Conservation (phyloP, 768 basidiomycete genomes). For the Psilocybe azurescens region DNA sequence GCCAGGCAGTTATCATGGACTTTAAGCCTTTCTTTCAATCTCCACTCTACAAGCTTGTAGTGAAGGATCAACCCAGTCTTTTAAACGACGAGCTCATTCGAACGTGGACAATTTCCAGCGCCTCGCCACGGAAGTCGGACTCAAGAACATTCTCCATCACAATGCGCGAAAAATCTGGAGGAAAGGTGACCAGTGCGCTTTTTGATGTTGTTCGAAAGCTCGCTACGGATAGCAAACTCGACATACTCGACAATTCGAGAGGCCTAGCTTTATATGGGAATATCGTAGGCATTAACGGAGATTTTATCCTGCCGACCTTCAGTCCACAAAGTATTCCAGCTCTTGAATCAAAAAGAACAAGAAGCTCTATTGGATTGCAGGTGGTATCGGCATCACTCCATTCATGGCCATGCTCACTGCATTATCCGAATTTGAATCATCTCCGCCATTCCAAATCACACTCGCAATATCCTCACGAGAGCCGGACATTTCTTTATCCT, state of each 20-base stretch:
- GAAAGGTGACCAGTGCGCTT: slow-evolving; percentile 58
- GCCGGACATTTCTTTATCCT: slow-evolving; percentile 51
- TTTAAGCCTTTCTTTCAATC: slow-evolving; percentile 54
- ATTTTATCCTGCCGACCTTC: slow-evolving; percentile 42
- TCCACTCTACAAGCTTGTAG: slow-evolving; percentile 56
- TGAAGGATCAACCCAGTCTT: slow-evolving; percentile 44
- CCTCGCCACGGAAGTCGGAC: slow-evolving; percentile 9
- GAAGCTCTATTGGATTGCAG: slow-evolving; percentile 58
- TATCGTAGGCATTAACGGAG: slow-evolving; percentile 58
- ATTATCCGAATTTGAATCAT: slow-evolving; percentile 14
- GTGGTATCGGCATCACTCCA: slow-evolving; percentile 69
- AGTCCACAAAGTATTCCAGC: not conserved
- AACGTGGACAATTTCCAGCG: slow-evolving; percentile 64
- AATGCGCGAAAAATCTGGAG: slow-evolving; percentile 57
- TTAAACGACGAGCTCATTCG: slow-evolving; percentile 67
- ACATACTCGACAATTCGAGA: slow-evolving; percentile 8
- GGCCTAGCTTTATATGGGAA: slow-evolving; percentile 41
- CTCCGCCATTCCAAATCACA: slow-evolving; percentile 38
- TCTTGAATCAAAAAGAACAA: slow-evolving; percentile 12
- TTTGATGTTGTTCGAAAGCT: slow-evolving; percentile 54
- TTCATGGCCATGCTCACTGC: slow-evolving; percentile 59
- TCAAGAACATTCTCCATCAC: slow-evolving; percentile 43
- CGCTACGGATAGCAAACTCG: slow-evolving; percentile 38
- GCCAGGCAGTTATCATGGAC: slow-evolving; percentile 62
- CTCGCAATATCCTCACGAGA: slow-evolving; percentile 58